Conservation (phyloP, 495 filamentous ascomycete species). For the Immersiella caudata region DNA sequence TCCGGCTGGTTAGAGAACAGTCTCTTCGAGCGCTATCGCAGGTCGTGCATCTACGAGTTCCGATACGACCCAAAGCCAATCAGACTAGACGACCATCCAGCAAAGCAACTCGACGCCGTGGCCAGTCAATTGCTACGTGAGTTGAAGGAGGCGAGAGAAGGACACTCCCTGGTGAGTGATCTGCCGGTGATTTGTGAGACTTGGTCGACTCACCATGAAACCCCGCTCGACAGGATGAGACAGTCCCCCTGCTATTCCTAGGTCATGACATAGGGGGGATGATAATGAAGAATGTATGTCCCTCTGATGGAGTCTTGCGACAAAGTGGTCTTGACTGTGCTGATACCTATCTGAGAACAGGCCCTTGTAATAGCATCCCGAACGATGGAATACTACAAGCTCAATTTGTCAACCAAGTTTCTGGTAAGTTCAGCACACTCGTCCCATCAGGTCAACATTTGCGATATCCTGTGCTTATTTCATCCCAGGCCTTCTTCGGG, state of each 20-base stretch:
- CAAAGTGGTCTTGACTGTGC: too few relatives aligned
- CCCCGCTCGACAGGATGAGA: background rate
- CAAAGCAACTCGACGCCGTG: background rate
- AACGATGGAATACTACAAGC: background rate
- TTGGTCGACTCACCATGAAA: too few relatives aligned
- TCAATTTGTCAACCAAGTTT: background rate
- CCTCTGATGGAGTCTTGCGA: background rate
- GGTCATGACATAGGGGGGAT: background rate
- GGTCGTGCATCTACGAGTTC: background rate
- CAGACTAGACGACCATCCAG: background rate
- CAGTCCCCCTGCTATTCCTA: background rate
- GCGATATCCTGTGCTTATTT: background rate
- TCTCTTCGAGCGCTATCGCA: background rate
- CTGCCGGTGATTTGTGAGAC: too few relatives aligned
- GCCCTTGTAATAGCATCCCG: background rate
- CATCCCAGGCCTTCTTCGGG: background rate
- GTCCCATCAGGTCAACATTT: background rate
- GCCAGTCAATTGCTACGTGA: background rate
- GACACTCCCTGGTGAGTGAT: background rate
- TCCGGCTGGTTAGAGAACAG: background rate
- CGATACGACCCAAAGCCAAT: background rate
- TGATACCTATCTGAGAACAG: background rate
- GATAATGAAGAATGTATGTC: background rate
- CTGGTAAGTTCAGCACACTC: background rate
- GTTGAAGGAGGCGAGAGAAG: background rate